Base-by-base conservation (phyloP, 1,139 yeast species). In the Arxiozyma bovina region DNA sequence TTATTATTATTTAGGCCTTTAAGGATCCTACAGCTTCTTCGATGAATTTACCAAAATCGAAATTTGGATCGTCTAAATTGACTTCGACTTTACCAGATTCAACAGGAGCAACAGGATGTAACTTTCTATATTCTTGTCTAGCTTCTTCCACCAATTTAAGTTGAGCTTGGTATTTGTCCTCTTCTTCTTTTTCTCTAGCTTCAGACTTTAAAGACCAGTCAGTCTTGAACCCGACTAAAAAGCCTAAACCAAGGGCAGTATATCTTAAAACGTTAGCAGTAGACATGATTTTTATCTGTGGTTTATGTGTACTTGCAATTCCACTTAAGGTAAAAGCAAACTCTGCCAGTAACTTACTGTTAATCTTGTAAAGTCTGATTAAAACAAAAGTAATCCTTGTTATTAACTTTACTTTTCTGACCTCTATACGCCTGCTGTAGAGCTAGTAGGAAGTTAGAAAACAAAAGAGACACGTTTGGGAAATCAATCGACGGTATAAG, bases 221-320 rank as follows among this genome's bases (percentile, higher is more conserved):
- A 78, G 89, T 96, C 73, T 80, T 79, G 64, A 91, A 88, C 64
- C 99, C 99, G 75, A 88, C 89, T 58, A 82, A 79, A 60, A 91
- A 77, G 74, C 99, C 99, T 64, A 90, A 82, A 58, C 90, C 95
- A 63, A 93, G 81, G 57, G 94, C 86, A 64, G 96, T 78, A 84
- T 94, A 93, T 83, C 98, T 89, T 70, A 90, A 81, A 68, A 88
- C 81, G 70, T 77, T 77, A 54, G 74, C 78, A 70, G 77, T 74
- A 56, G 78, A 75, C 79, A 76, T 76, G 11, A 8, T 51, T 27
- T 15, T 17, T n/a, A n/a, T 41, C 20, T 2, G 5, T 7, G 8
- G 27, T 20, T 27, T 38, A 25, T 30, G n/a, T 18, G 46, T 4
- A 23, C 12, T 17, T 27, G 17, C n/a, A n/a, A n/a, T n/a, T n/a